Percentiles rank a stretch among this genome's conserved stretches.
Evolutionary conservation across 2,329 filamentous ascomycete genomes (phyloP).

Genomic region (Pseudogymnoascus sp.): DNA sequence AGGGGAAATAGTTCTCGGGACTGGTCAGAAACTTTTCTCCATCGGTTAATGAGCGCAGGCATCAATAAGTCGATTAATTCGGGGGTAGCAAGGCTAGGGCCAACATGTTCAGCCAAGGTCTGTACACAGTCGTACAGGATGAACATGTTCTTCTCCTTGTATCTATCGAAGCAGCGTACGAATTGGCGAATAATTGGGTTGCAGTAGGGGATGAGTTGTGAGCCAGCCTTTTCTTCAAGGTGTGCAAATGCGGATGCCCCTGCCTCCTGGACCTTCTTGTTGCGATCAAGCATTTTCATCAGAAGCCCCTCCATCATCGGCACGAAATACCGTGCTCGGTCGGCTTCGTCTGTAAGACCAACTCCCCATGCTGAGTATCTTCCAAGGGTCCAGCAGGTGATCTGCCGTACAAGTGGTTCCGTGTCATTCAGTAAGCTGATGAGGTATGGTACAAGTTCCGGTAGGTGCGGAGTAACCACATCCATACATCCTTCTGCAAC

Average conservation of each 20-base stretch:
- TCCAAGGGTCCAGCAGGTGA: constrained; percentile 95
- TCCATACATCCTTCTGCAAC: constrained; percentile 92
- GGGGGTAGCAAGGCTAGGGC: constrained; percentile 68
- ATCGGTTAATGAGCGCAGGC: constrained; percentile 83
- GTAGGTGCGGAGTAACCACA: constrained; percentile 81
- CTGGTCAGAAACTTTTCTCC: constrained; percentile 78
- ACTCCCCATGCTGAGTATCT: constrained; percentile 91
- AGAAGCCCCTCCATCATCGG: constrained; percentile 97
- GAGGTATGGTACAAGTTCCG: constrained; percentile 82
- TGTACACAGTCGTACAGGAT: constrained; percentile 98
- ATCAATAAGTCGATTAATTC: constrained; percentile 80
- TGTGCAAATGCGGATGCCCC: constrained; percentile 94
- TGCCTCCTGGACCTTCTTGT: constrained; percentile 97
- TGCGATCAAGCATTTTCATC: constrained; percentile 87
- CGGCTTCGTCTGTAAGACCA: constrained; percentile 54
- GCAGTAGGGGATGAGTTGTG: constrained; percentile 74
- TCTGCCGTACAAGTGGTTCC: constrained; percentile 88
- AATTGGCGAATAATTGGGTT: constrained; percentile 87
- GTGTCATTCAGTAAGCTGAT: constrained; percentile 75
- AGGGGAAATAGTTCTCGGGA: constrained; percentile 90
- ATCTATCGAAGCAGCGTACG: constrained; percentile 82
- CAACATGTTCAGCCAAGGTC: constrained; percentile 87
- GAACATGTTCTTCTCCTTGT: constrained; percentile 99
- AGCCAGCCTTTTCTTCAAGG: constrained; percentile 85
- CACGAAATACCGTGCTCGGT: constrained; percentile 74